Conservation (phyloP, 495 filamentous ascomycete genomes). For the Penicillium soppii region DNA sequence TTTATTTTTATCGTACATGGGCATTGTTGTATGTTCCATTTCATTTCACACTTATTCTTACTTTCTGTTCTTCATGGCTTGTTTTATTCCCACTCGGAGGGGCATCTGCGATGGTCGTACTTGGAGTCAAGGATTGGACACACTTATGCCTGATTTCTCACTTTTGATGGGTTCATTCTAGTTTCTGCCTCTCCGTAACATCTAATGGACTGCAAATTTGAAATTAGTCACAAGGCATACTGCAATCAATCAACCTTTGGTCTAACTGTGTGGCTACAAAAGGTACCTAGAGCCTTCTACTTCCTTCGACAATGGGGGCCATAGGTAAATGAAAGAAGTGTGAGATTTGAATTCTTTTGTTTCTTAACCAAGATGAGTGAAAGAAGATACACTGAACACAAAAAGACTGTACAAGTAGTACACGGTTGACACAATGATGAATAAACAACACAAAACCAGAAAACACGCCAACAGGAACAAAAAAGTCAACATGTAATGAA, state of each 20-base stretch:
- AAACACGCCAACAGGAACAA: constrained; percentile 5
- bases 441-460: constrained; percentile 1
- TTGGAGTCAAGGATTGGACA: constrained; percentile 16
- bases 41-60: not conserved
- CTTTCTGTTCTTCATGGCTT: not conserved
- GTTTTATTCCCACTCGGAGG: constrained; percentile 2
- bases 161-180: too few species aligned
- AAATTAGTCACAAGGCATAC: too few species aligned
- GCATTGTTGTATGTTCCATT: constrained; percentile 1
- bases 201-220: too few species aligned
- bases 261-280: too few species aligned
- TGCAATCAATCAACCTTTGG: too few species aligned
- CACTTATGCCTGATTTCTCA: too few species aligned
- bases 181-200: too few species aligned
- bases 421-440: not conserved
- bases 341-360: too few species aligned
- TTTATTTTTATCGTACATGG: not conserved
- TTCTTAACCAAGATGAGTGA: too few species aligned
- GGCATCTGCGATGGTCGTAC: constrained; percentile 15
- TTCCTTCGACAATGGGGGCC: too few species aligned
- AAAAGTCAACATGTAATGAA: not conserved
- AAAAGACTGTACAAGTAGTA: not conserved
- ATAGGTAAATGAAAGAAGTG: too few species aligned
- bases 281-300: too few species aligned
- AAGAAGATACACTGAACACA: not conserved